phyloP scores from a whole-genome alignment of 345 rosid species.

The Erysimum cheiranthoides region DNA sequence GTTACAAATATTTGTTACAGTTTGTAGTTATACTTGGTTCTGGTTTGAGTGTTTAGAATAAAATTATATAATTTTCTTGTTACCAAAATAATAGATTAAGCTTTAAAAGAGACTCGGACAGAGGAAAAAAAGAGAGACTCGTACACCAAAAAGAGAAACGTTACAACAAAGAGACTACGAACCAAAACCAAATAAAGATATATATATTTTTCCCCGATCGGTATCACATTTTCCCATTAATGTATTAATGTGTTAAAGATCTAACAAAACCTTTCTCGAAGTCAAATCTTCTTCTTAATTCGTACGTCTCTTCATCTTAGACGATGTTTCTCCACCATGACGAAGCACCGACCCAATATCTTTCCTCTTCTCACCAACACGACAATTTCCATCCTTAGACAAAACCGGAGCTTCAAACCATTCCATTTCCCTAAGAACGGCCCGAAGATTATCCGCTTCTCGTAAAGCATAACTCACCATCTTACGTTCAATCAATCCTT shows the following conservation, averaged over 20 bases:
- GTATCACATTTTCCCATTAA: no score
- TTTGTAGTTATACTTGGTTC: neutral
- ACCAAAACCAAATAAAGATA: no score
- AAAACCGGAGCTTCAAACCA: slow-evolving; percentile 9
- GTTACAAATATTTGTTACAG: no score
- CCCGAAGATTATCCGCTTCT: neutral
- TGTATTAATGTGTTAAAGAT: neutral
- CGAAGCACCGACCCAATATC: neutral
- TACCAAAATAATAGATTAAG: neutral
- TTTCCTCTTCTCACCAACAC: slow-evolving; percentile 24
- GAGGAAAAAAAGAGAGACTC: neutral
- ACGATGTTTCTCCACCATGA: slow-evolving; percentile 14
- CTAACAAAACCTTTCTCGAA: neutral
- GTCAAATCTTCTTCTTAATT: neutral
- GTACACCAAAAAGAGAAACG: neutral
- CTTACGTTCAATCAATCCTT: slow-evolving; percentile 21
- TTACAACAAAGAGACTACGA: neutral
- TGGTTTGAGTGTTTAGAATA: neutral
- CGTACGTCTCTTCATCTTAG: slow-evolving; percentile 1
- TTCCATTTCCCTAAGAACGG: slow-evolving; percentile 13
- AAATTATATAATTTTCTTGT: no score
- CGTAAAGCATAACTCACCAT: neutral
- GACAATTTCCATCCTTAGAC: neutral
- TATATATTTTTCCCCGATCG: no score
- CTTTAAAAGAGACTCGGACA: neutral